phyloP scores from a whole-genome alignment of 805 yeast species.

The Candida endomychidarum region DNA sequence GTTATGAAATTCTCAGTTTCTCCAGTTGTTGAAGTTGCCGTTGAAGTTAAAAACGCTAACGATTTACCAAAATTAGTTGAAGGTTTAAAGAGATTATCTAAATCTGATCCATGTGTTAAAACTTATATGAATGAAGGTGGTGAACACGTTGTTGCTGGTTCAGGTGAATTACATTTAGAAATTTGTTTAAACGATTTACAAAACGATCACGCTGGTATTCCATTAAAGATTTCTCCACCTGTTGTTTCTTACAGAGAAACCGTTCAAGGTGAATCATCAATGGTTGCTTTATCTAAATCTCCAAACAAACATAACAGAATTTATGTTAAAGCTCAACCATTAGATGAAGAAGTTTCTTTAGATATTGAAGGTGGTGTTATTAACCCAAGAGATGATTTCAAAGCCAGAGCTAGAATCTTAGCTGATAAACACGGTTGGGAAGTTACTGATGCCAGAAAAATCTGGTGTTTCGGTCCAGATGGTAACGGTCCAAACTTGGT shows the following conservation, averaged over 20 bases:
- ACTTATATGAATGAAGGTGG: conserved; percentile 87
- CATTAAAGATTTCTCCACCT: conserved; percentile 96
- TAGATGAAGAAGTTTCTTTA: conserved; percentile 85
- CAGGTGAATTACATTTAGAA: conserved; percentile 99
- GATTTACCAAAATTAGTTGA: conserved; percentile 99
- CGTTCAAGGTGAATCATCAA: conserved; percentile 88
- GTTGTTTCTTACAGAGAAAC: conserved; percentile 99
- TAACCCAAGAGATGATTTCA: conserved; percentile 95
- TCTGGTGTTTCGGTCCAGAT: conserved; percentile 99
- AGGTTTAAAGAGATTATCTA: conserved; percentile 99
- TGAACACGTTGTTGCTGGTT: conserved; percentile 99
- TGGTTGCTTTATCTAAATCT: conserved; percentile 96
- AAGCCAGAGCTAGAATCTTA: conserved; percentile 97
- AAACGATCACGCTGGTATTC: conserved; percentile 99
- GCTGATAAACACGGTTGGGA: conserved; percentile 99
- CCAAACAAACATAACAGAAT: conserved; percentile 99
- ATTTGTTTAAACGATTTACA: conserved; percentile 94
- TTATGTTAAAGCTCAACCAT: conserved; percentile 95
- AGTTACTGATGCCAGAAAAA: conserved; percentile 99
- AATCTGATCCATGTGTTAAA: conserved; percentile 99
- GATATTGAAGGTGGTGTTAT: conserved; percentile 94
- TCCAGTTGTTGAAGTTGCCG: conserved; percentile 99
- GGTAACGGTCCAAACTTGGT: conserved; percentile 98
- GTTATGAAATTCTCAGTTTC: conserved; percentile 99
- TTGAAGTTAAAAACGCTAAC: conserved; percentile 98